Evolutionary conservation across 1,284 basidiomycete species (phyloP).

Genomic region (Microbotryomycetes sp.): DNA sequence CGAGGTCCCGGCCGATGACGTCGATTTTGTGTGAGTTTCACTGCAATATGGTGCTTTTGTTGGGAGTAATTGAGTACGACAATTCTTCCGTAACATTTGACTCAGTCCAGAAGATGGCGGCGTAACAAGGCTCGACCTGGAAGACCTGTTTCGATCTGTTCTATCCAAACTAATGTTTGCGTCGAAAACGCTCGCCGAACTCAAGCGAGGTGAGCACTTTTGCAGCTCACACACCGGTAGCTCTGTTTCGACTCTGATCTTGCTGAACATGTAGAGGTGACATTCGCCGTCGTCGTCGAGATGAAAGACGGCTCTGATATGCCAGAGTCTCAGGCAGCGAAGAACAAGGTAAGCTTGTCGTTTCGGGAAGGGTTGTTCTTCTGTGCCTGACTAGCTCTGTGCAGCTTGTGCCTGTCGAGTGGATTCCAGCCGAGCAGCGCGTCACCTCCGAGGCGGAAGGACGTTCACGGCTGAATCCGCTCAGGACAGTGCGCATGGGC

Average conservation of each 20-base stretch:
- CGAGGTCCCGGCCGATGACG: slow-evolving; percentile 55
- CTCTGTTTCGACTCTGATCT: slow-evolving; percentile 38
- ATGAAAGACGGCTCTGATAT: slow-evolving; percentile 62
- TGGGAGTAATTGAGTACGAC: slow-evolving; percentile 3
- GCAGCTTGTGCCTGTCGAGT: slow-evolving; percentile 56
- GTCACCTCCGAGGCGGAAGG: slow-evolving; percentile 5
- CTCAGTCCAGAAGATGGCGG: slow-evolving; percentile 53
- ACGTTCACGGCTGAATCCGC: slow-evolving; percentile 2
- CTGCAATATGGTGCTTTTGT: no score
- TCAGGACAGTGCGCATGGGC: slow-evolving; percentile 8
- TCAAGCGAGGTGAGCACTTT: slow-evolving; percentile 46
- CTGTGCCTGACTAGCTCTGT: not conserved
- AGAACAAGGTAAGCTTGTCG: slow-evolving; percentile 44
- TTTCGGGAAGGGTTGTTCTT: not conserved
- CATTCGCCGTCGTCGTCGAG: slow-evolving; percentile 76
- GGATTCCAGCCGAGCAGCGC: slow-evolving; percentile 59
- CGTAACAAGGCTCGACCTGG: slow-evolving; percentile 57
- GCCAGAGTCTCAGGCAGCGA: slow-evolving; percentile 44
- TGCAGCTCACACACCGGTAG: slow-evolving; percentile 42
- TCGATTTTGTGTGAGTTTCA: slow-evolving; percentile 38
- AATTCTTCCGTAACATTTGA: no score
- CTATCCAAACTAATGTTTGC: slow-evolving; percentile 74
- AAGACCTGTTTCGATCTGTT: slow-evolving; percentile 74
- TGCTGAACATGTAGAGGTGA: slow-evolving; percentile 55
- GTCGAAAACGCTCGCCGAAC: slow-evolving; percentile 56